phyloP scores from a whole-genome alignment of 148 eudicot genomes.

The Dysphania ambrosioides region DNA sequence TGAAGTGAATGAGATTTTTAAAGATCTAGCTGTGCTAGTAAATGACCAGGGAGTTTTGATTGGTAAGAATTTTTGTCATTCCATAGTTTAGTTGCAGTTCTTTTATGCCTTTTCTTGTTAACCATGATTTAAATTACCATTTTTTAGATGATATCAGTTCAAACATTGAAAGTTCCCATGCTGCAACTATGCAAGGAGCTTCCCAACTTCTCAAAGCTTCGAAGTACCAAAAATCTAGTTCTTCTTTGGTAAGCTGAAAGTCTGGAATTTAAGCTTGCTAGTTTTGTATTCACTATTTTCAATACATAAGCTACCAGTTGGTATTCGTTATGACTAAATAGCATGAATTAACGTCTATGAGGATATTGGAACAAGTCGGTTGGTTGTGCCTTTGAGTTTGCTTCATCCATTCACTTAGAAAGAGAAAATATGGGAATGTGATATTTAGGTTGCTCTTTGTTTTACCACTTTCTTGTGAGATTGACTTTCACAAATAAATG shows the following conservation, averaged over 20 bases:
- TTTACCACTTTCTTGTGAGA: too few species aligned
- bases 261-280: conserved; percentile 1
- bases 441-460: too few species aligned
- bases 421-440: background rate
- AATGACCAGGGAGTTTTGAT: conserved; percentile 79
- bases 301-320: background rate
- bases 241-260: conserved; percentile 71
- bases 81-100: conserved; percentile 1
- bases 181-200: conserved; percentile 72
- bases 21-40: conserved; percentile 77
- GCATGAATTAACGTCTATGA: background rate
- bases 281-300: background rate
- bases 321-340: background rate
- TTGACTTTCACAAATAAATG: background rate
- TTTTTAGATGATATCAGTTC: conserved; percentile 71
- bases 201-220: conserved; percentile 77
- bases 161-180: conserved; percentile 69
- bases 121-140: background rate
- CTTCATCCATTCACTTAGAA: background rate
- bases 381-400: background rate
- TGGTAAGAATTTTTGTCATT: conserved; percentile 34
- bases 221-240: conserved; percentile 80
- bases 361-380: background rate
- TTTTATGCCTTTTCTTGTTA: background rate
- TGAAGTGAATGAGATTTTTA: conserved; percentile 80